Evolutionary conservation across 1,284 basidiomycete species (phyloP).

Genomic region (Xanthoconium separans): DNA sequence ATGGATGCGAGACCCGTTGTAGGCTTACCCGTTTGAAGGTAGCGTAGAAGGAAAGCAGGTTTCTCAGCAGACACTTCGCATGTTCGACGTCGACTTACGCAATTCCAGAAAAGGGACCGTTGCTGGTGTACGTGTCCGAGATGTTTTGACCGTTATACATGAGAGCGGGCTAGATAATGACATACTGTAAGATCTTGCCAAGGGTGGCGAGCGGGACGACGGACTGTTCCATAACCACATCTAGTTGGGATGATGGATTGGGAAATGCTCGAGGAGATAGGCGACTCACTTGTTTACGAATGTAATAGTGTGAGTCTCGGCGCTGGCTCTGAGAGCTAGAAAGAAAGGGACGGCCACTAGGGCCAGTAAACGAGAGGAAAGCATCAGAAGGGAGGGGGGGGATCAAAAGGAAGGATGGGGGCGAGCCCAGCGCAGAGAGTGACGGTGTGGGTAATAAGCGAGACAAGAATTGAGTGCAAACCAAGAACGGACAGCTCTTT

Average conservation of each 20-base stretch:
- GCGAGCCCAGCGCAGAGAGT: constrained; percentile 3
- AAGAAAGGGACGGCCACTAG: constrained; percentile 22
- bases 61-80: not conserved
- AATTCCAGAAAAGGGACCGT: constrained; percentile 20
- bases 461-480: not conserved
- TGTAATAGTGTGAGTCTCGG: constrained; percentile 25
- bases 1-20: not conserved
- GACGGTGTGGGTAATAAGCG: constrained; percentile 1
- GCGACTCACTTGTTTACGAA: constrained; percentile 29
- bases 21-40: constrained; percentile 31
- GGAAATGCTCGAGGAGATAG: not conserved
- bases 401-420: constrained; percentile 16
- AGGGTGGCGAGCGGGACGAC: not conserved
- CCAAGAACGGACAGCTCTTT: constrained; percentile 9
- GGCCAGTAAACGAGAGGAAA: constrained; percentile 19
- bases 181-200: constrained; percentile 1
- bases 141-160: constrained; percentile 22
- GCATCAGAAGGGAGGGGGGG: constrained; percentile 21
- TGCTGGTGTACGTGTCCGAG: constrained; percentile 23
- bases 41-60: constrained; percentile 8
- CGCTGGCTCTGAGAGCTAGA: constrained; percentile 15
- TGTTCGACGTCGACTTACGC: constrained; percentile 19
- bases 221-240: constrained; percentile 27
- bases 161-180: constrained; percentile 22
- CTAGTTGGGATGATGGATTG: constrained; percentile 10